Base-by-base conservation (phyloP, 805 yeast genomes). In the Metschnikowia proteae region DNA sequence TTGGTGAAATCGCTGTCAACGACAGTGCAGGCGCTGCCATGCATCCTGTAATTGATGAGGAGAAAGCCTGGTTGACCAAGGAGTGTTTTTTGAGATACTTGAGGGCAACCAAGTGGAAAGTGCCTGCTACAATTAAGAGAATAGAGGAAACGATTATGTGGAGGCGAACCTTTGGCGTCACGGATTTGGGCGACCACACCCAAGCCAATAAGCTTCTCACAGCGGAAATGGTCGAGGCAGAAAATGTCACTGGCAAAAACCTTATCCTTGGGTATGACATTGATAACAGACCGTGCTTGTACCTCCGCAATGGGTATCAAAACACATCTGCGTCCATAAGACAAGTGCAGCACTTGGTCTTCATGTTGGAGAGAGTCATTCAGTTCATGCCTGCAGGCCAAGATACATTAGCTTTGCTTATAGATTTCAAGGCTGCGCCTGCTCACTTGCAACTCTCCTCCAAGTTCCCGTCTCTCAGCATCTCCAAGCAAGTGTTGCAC, bases 341-440 rank as follows among this genome's bases (percentile, higher is more conserved):
- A 50, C 84, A 80, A 54, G 82, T 80, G 2, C 81, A 79, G 53
- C 82, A 76, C 51, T 64, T 80, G 58, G 80, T 80, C 13, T 79
- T 71, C 60, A 79, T 80, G 83, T 67, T 79, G 59, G 84, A 80
- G 55, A 58, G 73, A 29, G 78, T 79, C 7, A 77, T 76, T 5
- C 71, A 75, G 38, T 68, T 69, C 60, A 76, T 78, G 76, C 84
- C 84, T 4, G 80, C 80, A 39, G 84, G 83, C 32, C 82, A 78
- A 43, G 83, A 80, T 46, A 71, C 79, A 3, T 61, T 80, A 30
- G 80, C 83, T 6, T 68, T 80, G 22, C 64, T 80, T 47, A 79
- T 79, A 35, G 84, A 80, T 60, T 80, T 80, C 62, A 77, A 79
- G 53, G 73, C 76, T 11, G 73, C 74, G 1, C 74, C 73, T 5